phyloP scores from a whole-genome alignment of 495 filamentous ascomycete species.

The Penicillium diatomitis region DNA sequence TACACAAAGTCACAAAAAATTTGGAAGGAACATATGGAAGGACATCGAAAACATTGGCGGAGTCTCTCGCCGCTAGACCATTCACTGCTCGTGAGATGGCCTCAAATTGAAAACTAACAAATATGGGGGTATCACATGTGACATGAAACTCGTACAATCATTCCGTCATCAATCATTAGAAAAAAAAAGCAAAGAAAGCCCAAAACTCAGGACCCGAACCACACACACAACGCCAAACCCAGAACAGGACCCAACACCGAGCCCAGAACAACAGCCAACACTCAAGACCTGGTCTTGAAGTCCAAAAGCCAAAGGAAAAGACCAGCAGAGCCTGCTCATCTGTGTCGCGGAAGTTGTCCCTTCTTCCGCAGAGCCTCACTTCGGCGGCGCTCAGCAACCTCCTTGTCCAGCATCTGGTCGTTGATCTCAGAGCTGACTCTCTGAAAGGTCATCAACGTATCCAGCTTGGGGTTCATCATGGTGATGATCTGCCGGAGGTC shows the following conservation, averaged over 20 bases:
- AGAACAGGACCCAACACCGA: background rate
- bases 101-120: too few species aligned
- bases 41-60: background rate
- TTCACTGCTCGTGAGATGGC: too few species aligned
- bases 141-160: too few species aligned
- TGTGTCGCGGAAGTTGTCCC: too few species aligned
- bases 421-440: slow-evolving; percentile 20
- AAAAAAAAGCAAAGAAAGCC: background rate
- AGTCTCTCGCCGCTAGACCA: too few species aligned
- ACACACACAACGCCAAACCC: background rate
- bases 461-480: slow-evolving; percentile 38
- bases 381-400: background rate
- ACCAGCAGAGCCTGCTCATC: too few species aligned
- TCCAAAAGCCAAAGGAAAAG: too few species aligned
- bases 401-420: background rate
- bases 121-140: too few species aligned
- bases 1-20: too few species aligned
- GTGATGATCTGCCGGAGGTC: slow-evolving; percentile 45
- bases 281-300: too few species aligned
- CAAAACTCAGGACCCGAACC: background rate
- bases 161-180: too few species aligned
- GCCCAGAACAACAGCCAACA: too few species aligned
- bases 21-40: background rate
- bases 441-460: background rate
- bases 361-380: background rate